Base-by-base conservation (phyloP, 2,329 filamentous ascomycete genomes). In the Dactylellina drechsleri region DNA sequence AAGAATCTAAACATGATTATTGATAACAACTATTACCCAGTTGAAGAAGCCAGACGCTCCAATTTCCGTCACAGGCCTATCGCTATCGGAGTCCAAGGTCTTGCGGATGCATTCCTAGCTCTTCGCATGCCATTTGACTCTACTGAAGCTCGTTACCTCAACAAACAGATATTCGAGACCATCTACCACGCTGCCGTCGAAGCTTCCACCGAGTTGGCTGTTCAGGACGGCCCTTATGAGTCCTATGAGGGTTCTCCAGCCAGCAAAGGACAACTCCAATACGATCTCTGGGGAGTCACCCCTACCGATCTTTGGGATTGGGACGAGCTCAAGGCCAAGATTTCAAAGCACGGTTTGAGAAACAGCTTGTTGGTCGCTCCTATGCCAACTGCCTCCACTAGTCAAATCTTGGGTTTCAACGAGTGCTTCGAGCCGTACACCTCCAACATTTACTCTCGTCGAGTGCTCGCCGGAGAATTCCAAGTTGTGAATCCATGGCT, bases 361-460 rank as follows among this genome's bases (percentile, higher is more conserved):
- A 99, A 99, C 90, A 96, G 92, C 82, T 85, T 99, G 80, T 88
- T 99, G 76, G 88, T 98, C 79, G 95, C 95, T 2, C 95, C 95
- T 76, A 99, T 99, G 95, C 95, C 95, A 26, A 99, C 95, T 80
- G 95, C 95, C 68, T 95, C 91, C 77, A 99, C 95, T 43, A 97
- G 92, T 74, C 95, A 99, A 85, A 99, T 99, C 82, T 87, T 99
- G 79, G 95, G 95, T 80, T 96, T 97, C 87, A 99, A 99, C 83
- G 95, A 99, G 85, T 99, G 95, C 87, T 99, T 99, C 82, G 95
- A 99, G 87, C 95, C 95, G 47, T 99, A 99, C 85, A 99, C 95
- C 3, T 98, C 94, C 4, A 99, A 99, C 87, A 99, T 99, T 83
- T 99, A 99, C 86, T 96, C 94, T 79, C 94, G 95, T 77, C 94